Conservation (phyloP, 495 filamentous ascomycete genomes). For the Copromyces sp. region DNA sequence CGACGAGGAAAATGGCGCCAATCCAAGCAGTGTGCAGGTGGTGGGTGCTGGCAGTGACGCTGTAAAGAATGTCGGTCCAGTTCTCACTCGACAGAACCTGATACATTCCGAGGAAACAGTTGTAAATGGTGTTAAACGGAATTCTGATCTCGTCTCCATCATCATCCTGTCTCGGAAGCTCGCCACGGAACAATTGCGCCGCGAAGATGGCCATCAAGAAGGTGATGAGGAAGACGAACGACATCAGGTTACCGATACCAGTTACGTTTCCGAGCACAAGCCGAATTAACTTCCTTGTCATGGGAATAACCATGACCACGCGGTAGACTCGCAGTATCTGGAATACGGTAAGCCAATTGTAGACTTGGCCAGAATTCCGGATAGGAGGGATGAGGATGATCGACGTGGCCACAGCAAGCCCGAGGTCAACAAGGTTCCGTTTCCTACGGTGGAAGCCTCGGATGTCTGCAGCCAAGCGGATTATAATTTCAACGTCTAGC, state of each 20-base stretch:
- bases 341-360: constrained; percentile 86
- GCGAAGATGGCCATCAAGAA: constrained; percentile 92
- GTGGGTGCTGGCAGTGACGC: constrained; percentile 57
- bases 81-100: constrained; percentile 95
- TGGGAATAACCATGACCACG: constrained; percentile 76
- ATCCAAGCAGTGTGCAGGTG: constrained; percentile 73
- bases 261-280: constrained; percentile 85
- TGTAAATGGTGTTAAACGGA: constrained; percentile 84
- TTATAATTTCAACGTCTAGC: constrained; percentile 71
- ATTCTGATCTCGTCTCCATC: constrained; percentile 48
- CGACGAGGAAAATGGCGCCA: constrained; percentile 79
- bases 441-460: constrained; percentile 61
- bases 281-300: constrained; percentile 75
- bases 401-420: constrained; percentile 67
- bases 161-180: constrained; percentile 54
- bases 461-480: constrained; percentile 72
- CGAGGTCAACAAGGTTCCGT: constrained; percentile 70
- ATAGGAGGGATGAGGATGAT: constrained; percentile 82
- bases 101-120: constrained; percentile 96
- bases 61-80: constrained; percentile 86
- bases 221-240: constrained; percentile 93
- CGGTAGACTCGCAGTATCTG: constrained; percentile 90
- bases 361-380: constrained; percentile 61
- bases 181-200: constrained; percentile 82
- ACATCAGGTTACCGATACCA: constrained; percentile 86